A percentile compares a stretch with the other conserved stretches of the same genome.
These are phyloP conservation scores for Cystobasidium slooffiae DNA, from an alignment of 1,284 basidiomycete species.

Conservation along the genomic window DNA sequence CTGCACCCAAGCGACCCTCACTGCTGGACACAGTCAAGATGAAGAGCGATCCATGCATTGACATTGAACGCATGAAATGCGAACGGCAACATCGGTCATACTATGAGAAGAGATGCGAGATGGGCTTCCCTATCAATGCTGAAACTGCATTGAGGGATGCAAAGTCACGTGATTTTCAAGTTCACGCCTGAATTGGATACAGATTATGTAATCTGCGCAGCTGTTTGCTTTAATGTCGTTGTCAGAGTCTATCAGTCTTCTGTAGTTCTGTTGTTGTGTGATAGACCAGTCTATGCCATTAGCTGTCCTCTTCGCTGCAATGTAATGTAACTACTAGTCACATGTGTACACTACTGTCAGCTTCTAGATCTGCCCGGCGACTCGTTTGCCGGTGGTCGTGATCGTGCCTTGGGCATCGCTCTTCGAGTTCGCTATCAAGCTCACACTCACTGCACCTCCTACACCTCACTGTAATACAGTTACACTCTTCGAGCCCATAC, in stretches of 20 bases:
- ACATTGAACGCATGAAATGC: not conserved
- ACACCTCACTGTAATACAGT: no score
- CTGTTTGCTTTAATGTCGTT: not conserved
- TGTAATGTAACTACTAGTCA: no score
- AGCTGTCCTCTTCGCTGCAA: no score
- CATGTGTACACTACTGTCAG: no score
- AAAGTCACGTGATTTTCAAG: not conserved
- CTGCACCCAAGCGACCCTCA: conserved; percentile 8
- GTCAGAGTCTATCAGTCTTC: no score
- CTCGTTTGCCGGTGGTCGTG: no score
- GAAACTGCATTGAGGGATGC: conserved; percentile 28
- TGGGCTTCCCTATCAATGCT: conserved; percentile 27
- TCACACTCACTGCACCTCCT: no score
- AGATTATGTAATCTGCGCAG: not conserved
- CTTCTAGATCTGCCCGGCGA: no score
- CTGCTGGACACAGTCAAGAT: conserved; percentile 8
- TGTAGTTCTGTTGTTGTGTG: no score
- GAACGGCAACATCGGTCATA: not conserved
- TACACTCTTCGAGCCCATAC: no score
- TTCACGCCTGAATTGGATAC: not conserved
- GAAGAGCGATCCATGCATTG: conserved; percentile 29
- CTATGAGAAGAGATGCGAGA: not conserved
- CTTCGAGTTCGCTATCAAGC: not conserved
- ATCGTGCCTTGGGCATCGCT: no score
- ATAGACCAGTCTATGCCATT: no score